Base-by-base conservation (phyloP, 1,139 yeast species). In the Meyerozyma athensensis region DNA sequence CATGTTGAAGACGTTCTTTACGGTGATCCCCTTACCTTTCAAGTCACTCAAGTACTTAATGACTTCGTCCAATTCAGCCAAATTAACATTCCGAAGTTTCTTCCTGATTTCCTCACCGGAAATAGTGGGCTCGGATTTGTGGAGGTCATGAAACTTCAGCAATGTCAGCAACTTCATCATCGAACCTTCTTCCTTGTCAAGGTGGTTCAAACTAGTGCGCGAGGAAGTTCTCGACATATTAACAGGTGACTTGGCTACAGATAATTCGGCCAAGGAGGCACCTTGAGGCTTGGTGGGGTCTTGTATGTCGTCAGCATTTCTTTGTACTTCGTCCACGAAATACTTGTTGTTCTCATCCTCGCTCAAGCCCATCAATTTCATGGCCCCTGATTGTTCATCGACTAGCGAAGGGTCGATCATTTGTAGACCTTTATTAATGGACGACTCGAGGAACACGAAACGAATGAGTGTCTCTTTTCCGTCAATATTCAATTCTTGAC, bases 401-500 rank as follows among this genome's bases (percentile, higher is more conserved):
- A 45, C 54, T 31, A 66, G 56, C 1, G 65, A 60, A 19, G 53
- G 54, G 45, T 68, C 75, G 42, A 82, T 63, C 45, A 83, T 59
- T 42, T 71, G 68, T 30, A 81, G 53, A 1, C 86, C 86, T 48
- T 78, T 79, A 46, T 80, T 84, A 38, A 84, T 69, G 8, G 89
- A 77, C 7, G 83, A 76, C 56, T 83, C 89, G 39, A 83, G 68
- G 43, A 79, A 74, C 41, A 86, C 78, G 44, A 83, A 73, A 46
- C 87, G 66, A 26, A 84, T 70, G 38, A 84, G 62, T 0, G 86
- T 78, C 50, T 83, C 94, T 50, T 83, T 83, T 8, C 90, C 92
- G 47, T 81, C 84, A 4, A 78, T 50, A 41, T 68, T 77, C 47
- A 84, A 63, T 43, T 72, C 66, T 20, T 74, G 72, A 35, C 70